Conservation (phyloP, 257 asterid species). For the Solanum etuberosum region DNA sequence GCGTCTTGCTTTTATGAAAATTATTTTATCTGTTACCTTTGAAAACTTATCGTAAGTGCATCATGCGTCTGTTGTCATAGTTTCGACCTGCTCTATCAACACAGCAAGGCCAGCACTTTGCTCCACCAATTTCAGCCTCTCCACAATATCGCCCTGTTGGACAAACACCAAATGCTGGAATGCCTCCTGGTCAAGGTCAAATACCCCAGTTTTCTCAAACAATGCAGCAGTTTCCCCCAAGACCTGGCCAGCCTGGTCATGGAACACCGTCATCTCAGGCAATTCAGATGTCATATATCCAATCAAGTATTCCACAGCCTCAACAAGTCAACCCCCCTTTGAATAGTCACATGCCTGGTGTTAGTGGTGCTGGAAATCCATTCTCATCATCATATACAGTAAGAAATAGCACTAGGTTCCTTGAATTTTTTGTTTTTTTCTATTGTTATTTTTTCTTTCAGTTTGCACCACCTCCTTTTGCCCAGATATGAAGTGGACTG, state of each 20-base stretch:
- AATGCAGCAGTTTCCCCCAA: slow-evolving; percentile 54
- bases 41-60: background rate
- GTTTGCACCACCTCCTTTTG: slow-evolving; percentile 54
- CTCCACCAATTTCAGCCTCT: slow-evolving; percentile 31
- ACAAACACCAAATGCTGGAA: slow-evolving; percentile 44
- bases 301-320: slow-evolving; percentile 50
- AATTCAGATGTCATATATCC: slow-evolving; percentile 26
- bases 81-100: slow-evolving; percentile 48
- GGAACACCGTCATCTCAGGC: slow-evolving; percentile 38
- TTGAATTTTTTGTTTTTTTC: slow-evolving; percentile 4
- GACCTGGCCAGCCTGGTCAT: slow-evolving; percentile 48
- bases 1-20: background rate
- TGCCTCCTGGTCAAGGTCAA: slow-evolving; percentile 58
- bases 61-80: slow-evolving; percentile 32
- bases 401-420: slow-evolving; percentile 13
- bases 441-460: slow-evolving; percentile 16
- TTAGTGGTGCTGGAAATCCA: slow-evolving; percentile 42
- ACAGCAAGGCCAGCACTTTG: slow-evolving; percentile 53
- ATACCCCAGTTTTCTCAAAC: slow-evolving; percentile 62
- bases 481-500: slow-evolving; percentile 43
- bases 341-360: slow-evolving; percentile 18
- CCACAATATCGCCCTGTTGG: slow-evolving; percentile 68
- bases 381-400: slow-evolving; percentile 61
- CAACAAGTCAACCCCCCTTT: slow-evolving; percentile 31
- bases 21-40: background rate